Percentiles rank a stretch among this genome's conserved stretches.
Conservation (phyloP, 805 yeast genomes). For the Metschnikowia proteae region DNA sequence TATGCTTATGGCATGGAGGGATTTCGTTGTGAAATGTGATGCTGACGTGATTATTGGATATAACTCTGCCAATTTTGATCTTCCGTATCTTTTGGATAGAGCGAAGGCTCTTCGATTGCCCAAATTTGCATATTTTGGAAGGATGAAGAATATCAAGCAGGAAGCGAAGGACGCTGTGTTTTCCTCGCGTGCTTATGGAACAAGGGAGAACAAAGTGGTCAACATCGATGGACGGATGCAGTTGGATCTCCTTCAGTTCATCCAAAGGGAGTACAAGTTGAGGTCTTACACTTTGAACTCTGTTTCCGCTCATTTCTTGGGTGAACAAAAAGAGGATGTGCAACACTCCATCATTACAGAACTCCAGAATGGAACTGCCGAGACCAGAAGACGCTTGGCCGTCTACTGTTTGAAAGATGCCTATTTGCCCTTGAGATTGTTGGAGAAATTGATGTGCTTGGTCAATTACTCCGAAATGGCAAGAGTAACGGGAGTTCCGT, state of each 20-base stretch:
- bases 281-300: slow-evolving; percentile 93
- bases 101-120: slow-evolving; percentile 67
- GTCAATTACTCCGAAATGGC: slow-evolving; percentile 99
- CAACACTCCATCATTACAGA: slow-evolving; percentile 96
- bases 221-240: slow-evolving; percentile 97
- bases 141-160: slow-evolving; percentile 64
- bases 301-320: slow-evolving; percentile 88
- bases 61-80: slow-evolving; percentile 90
- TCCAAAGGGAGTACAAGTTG: slow-evolving; percentile 91
- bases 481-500: slow-evolving; percentile 98
- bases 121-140: slow-evolving; percentile 82
- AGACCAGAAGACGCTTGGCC: slow-evolving; percentile 91
- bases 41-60: slow-evolving; percentile 98
- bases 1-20: slow-evolving; percentile 82
- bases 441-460: slow-evolving; percentile 92
- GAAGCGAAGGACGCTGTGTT: slow-evolving; percentile 78
- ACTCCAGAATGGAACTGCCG: slow-evolving; percentile 86
- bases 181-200: slow-evolving; percentile 94
- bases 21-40: slow-evolving; percentile 78
- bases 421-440: slow-evolving; percentile 77
- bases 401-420: slow-evolving; percentile 98
- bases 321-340: slow-evolving; percentile 97
- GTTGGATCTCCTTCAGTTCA: slow-evolving; percentile 84
- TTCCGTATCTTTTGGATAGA: slow-evolving; percentile 87
- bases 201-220: slow-evolving; percentile 85